Conservation (phyloP, 208 protist genomes). For the Endotrypanum monterogeii region DNA sequence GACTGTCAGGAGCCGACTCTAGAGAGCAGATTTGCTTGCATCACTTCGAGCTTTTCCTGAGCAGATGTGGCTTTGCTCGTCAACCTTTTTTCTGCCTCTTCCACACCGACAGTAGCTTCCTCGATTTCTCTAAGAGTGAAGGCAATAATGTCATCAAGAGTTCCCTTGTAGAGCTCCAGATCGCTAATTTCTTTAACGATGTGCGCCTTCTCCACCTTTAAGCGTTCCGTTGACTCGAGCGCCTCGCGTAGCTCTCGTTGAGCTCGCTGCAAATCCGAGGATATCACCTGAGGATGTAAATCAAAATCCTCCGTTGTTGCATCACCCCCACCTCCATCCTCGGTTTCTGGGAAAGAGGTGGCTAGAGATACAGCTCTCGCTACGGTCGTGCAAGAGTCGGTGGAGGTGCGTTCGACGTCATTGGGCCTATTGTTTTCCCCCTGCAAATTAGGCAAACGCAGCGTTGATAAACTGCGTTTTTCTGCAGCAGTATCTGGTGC, state of each 20-base stretch:
- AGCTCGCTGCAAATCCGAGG: background rate
- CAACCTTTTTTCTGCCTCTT: slow-evolving; percentile 16
- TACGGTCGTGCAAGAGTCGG: background rate
- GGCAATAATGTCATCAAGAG: slow-evolving; percentile 16
- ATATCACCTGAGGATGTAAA: background rate
- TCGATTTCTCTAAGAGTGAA: slow-evolving; percentile 21
- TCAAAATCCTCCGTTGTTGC: background rate
- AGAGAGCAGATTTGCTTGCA: slow-evolving; percentile 4
- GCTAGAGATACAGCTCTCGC: background rate
- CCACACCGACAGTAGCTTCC: slow-evolving; percentile 10
- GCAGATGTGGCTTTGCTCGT: background rate
- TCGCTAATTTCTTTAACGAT: slow-evolving; percentile 1
- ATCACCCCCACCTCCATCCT: slow-evolving; percentile 2
- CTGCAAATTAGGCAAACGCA: background rate
- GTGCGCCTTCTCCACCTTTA: background rate
- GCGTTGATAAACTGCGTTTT: background rate
- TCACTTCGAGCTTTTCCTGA: background rate
- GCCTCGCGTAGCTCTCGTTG: slow-evolving; percentile 8
- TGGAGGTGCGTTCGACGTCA: background rate
- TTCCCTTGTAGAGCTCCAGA: slow-evolving; percentile 23
- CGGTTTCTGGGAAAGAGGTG: background rate
- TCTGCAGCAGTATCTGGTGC: background rate
- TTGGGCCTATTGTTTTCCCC: background rate
- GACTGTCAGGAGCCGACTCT: background rate
- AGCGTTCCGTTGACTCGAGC: slow-evolving; percentile 2